These are phyloP conservation scores for Pyrenophora tritici-repentis DNA, from an alignment of 2,329 filamentous ascomycete species.

Conservation along the genomic window DNA sequence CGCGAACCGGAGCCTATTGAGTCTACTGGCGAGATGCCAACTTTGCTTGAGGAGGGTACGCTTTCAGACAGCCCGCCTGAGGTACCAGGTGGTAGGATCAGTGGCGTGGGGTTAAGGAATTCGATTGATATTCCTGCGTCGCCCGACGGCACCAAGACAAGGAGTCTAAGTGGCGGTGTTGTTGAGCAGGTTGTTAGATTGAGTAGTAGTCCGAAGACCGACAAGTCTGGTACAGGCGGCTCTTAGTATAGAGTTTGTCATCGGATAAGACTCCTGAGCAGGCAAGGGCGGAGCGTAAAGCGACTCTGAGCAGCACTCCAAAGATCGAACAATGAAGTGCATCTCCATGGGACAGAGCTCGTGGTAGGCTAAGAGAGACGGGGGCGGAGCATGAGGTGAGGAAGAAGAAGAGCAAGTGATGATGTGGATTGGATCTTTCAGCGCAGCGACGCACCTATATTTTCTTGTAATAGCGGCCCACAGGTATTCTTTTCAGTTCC, in stretches of 20 bases:
- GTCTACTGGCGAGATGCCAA: constrained; percentile 24
- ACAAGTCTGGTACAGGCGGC: constrained; percentile 2
- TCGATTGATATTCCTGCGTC: constrained; percentile 36
- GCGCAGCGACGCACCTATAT: not conserved
- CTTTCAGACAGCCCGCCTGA: constrained; percentile 26
- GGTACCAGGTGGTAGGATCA: constrained; percentile 31
- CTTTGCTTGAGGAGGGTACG: constrained; percentile 17
- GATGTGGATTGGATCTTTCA: not conserved
- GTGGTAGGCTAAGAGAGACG: not conserved
- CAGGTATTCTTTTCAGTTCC: not conserved
- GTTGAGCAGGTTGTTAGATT: constrained; percentile 43
- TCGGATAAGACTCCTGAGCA: not conserved
- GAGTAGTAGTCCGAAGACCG: constrained; percentile 27
- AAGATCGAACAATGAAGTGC: constrained; percentile 15
- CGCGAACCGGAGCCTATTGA: constrained; percentile 40
- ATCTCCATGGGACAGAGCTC: constrained; percentile 1
- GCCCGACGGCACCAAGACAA: constrained; percentile 17
- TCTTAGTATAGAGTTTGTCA: constrained; percentile 2
- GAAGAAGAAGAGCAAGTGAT: not conserved
- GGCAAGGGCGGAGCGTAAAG: not conserved
- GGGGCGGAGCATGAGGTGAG: not conserved
- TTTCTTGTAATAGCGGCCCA: not conserved
- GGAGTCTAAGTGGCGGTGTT: constrained; percentile 35
- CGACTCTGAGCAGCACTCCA: constrained; percentile 23
- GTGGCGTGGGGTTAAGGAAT: constrained; percentile 38